These are phyloP conservation scores for Ascochyta viciae-villosae DNA, from an alignment of 2,329 filamentous ascomycete species.

Conservation along the genomic window DNA sequence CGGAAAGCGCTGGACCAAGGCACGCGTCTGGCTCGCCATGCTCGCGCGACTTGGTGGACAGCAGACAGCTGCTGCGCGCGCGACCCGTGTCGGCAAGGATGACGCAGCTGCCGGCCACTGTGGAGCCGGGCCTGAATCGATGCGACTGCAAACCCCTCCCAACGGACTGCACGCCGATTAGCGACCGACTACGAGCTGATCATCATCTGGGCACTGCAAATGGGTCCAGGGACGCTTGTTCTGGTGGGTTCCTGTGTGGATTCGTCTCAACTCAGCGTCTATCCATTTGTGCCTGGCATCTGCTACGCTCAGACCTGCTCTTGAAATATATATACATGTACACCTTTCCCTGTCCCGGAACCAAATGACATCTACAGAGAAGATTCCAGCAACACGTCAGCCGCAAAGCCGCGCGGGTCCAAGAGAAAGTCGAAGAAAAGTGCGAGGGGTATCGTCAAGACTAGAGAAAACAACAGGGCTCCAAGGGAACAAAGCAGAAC, in stretches of 20 bases:
- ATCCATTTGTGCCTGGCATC: background rate
- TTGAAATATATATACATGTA: constrained; percentile 1
- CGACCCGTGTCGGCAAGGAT: constrained; percentile 12
- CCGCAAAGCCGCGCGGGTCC: background rate
- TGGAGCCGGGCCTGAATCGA: no score
- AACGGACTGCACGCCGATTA: no score
- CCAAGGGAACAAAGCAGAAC: constrained; percentile 3
- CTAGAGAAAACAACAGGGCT: constrained; percentile 7
- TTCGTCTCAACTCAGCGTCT: background rate
- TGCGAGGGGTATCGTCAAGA: constrained; percentile 22
- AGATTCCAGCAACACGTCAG: no score
- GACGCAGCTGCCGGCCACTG: background rate
- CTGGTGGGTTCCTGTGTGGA: background rate
- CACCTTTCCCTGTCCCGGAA: constrained; percentile 1
- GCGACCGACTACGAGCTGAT: no score
- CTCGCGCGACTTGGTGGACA: no score
- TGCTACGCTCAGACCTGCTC: constrained; percentile 6
- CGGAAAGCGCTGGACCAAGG: no score
- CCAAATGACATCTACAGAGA: constrained; percentile 4
- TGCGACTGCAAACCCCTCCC: no score
- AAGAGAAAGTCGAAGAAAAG: constrained; percentile 7
- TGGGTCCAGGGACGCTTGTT: background rate
- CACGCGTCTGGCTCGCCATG: background rate
- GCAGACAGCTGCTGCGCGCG: background rate
- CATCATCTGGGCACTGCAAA: no score